A percentile compares a stretch with the other conserved stretches of the same genome.
Conservation (phyloP, 305 asterid species). For the Solanum aculeatissimum region DNA sequence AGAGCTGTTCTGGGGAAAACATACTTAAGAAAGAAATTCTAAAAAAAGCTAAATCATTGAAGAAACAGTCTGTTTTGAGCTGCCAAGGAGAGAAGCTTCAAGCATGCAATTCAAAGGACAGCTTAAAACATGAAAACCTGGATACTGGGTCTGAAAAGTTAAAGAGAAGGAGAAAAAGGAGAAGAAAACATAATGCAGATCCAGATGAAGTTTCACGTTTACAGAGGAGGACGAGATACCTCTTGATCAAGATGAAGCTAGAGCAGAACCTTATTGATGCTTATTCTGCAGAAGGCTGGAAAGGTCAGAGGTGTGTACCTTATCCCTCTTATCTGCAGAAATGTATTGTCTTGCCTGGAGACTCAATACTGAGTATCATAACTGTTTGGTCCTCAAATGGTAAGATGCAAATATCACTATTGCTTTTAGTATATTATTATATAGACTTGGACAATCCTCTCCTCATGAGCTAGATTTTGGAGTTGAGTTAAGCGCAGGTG, state of each 20-base stretch:
- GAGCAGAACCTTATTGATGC: slow-evolving; percentile 98
- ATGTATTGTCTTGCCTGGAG: neutral
- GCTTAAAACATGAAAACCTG: slow-evolving; percentile 10
- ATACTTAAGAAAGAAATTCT: slow-evolving; percentile 24
- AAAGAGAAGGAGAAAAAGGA: slow-evolving; percentile 39
- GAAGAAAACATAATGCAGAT: slow-evolving; percentile 36
- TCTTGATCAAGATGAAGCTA: slow-evolving; percentile 69
- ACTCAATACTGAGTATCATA: neutral
- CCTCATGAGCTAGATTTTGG: neutral
- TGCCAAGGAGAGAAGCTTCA: neutral
- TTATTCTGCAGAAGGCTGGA: slow-evolving; percentile 95
- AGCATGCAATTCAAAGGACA: slow-evolving; percentile 4
- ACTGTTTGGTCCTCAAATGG: neutral
- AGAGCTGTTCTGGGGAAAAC: slow-evolving; percentile 28
- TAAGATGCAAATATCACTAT: neutral
- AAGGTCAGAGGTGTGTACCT: slow-evolving; percentile 81
- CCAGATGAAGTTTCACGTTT: slow-evolving; percentile 76
- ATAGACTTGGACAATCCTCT: neutral
- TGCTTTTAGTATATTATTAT: neutral
- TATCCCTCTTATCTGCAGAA: neutral
- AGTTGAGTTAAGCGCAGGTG: neutral
- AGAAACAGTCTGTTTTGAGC: slow-evolving; percentile 13
- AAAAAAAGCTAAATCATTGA: slow-evolving; percentile 33
- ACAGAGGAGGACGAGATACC: slow-evolving; percentile 82
- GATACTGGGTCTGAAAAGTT: slow-evolving; percentile 20